Evolutionary conservation across 345 rosid genomes (phyloP).

Genomic region (Passiflora organensis): DNA sequence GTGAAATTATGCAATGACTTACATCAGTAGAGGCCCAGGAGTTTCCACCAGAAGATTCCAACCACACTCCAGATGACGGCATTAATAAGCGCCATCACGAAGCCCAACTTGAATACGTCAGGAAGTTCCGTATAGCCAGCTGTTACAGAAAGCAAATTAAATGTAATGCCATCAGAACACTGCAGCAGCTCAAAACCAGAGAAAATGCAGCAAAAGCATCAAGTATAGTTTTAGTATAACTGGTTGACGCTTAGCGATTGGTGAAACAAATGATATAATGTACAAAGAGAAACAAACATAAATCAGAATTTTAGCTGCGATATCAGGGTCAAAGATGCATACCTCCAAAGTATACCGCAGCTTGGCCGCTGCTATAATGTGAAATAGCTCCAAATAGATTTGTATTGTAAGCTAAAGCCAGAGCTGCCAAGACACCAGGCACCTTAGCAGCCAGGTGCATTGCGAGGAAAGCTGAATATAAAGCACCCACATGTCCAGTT

Average conservation of each 20-base stretch:
- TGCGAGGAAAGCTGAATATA: constrained; percentile 92
- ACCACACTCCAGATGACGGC: constrained; percentile 77
- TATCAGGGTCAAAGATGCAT: not conserved
- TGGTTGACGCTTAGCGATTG: too few species aligned
- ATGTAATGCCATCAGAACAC: constrained; percentile 12
- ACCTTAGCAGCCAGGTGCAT: constrained; percentile 94
- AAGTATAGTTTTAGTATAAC: not conserved
- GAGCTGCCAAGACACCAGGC: constrained; percentile 67
- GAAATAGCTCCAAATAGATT: constrained; percentile 91
- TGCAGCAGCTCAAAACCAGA: too few species aligned
- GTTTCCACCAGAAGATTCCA: constrained; percentile 94
- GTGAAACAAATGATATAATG: too few species aligned
- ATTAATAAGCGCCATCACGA: constrained; percentile 66
- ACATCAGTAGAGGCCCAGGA: constrained; percentile 82
- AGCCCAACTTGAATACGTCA: constrained; percentile 81
- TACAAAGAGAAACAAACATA: too few species aligned
- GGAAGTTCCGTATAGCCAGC: constrained; percentile 91
- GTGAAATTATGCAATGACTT: constrained; percentile 13
- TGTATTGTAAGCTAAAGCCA: constrained; percentile 86
- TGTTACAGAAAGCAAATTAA: constrained; percentile 25
- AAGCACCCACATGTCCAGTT: constrained; percentile 92
- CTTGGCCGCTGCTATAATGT: constrained; percentile 99
- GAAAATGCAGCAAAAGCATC: not conserved
- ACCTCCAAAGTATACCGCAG: constrained; percentile 97
- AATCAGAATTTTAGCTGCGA: not conserved